Evolutionary conservation across 179 eudicot genomes (phyloP).

Genomic region (Silene noctiflora): DNA sequence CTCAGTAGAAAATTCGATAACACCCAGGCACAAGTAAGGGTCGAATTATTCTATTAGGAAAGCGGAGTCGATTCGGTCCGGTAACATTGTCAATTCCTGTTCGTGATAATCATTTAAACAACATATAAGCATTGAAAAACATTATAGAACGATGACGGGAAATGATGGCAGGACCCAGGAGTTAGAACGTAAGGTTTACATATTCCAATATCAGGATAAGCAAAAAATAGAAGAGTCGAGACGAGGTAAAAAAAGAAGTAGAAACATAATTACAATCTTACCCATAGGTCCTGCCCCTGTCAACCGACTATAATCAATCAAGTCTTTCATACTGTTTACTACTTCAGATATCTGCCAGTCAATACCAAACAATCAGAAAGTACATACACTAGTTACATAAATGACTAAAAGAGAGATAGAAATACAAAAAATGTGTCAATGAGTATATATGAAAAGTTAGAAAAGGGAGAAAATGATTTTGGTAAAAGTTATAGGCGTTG

Average conservation of each 20-base stretch:
- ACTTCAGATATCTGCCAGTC: constrained; percentile 90
- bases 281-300: constrained; percentile 92
- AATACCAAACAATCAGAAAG: constrained; percentile 17
- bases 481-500: too few relatives aligned
- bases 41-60: too few relatives aligned
- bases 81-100: too few relatives aligned
- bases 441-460: too few relatives aligned
- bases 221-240: background rate
- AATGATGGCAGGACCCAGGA: background rate
- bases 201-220: background rate
- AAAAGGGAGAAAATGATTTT: background rate
- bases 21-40: too few relatives aligned
- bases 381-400: background rate
- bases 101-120: too few relatives aligned
- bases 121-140: too few relatives aligned
- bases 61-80: too few relatives aligned
- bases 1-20: too few relatives aligned
- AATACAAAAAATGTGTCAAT: background rate
- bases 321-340: constrained; percentile 96
- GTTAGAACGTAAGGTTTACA: background rate
- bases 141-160: background rate
- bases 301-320: constrained; percentile 83
- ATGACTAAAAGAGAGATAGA: background rate
- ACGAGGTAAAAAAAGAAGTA: background rate
- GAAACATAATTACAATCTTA: constrained; percentile 36